Base-by-base conservation (phyloP, 2,329 filamentous ascomycete species). In the Fusarium sp. region DNA sequence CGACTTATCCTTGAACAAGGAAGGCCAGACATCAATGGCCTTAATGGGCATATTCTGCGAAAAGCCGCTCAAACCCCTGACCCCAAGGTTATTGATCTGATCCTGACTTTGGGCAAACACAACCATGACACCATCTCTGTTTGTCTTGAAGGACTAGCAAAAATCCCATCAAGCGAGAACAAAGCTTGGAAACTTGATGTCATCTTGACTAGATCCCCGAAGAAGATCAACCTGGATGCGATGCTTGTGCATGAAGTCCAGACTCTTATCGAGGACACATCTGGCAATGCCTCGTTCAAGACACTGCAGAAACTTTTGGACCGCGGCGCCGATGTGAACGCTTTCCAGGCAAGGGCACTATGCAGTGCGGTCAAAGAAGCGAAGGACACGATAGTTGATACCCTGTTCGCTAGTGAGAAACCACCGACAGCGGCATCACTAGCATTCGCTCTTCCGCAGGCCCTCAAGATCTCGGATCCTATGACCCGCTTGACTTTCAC, bases 321-420 rank as follows among this genome's bases (percentile, higher is more conserved):
- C 4, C 81, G 84, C 3, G 87, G 87, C 2, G 88, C 88, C 5
- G 85, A 89, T 51, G 80, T 88, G n/a, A 89, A 90, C 69, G 81
- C 83, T 3, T 82, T 84, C 63, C 85, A 88, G 31, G 87, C 84
- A 1, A 83, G 85, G 4, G 84, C 88, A 0, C 77, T 91, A 1
- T 86, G 86, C 58, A 81, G 82, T 59, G 87, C 87, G 9, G 83
- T 90, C 5, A 83, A 83, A 23, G 83, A 82, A 3, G 83, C 84
- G 19, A 82, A 86, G 48, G 77, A 80, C 1, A 80, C 81, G 9
- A 77, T 90, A 12, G 83, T 85, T 15, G 86, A 89, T 45, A 76
- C 88, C 27, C 76, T 91, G 6, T 83, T 90, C 51, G 77, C 78
- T 8, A 77, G 78, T 37, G 38, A 79, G 70, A 55, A 77, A 65